Base-by-base conservation (phyloP, 2,329 filamentous ascomycete genomes). In the Colletotrichum tamarilloi region DNA sequence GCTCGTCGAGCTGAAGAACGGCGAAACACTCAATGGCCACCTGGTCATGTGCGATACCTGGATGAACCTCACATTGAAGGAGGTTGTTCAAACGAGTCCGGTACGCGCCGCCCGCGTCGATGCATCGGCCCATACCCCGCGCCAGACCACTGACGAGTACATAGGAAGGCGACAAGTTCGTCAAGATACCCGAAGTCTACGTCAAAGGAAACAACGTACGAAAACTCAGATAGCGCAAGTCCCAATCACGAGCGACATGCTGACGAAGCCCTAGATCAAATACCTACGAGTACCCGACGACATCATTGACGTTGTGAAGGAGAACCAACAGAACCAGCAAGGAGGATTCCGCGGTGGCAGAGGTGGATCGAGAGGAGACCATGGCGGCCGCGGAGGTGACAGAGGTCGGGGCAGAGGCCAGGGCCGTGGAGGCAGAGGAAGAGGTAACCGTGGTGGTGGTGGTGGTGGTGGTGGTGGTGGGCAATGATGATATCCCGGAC, bases 51-150 rank as follows among this genome's bases (percentile, higher is more conserved):
- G 96, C 91, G 97, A 99, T 84, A 99, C 96, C 62, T 99, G 97
- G 95, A 99, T 99, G 97, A 99, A 99, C 86, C 87, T 99, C 78
- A 98, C 96, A 2, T 86, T 99, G 77, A 97, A 97, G 84, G 97
- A 98, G 83, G 97, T 99, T 26, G 94, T 98, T 46, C 96, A 98
- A 85, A 98, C 97, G 22, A 98, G 93, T 81, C 92, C 96, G 28
- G 91, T 93, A 84, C 64, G 87, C 67, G 32, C 35, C 16, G 35
- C 55, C 58, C 35, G 19, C 35, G 38, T 42, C 52, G 22, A 28
- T 52, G 14, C 32, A 38, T 65, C 24, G n/a, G 26, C 53, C 7
- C 4, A 52, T 28, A 9, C 53, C 30, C 32, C 14, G 26, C 35
- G 35, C 68, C 56, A n/a, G 19, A 53, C 72, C 68, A 60, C 77